phyloP scores from a whole-genome alignment of 345 rosid genomes.

The Corchorus olitorius region DNA sequence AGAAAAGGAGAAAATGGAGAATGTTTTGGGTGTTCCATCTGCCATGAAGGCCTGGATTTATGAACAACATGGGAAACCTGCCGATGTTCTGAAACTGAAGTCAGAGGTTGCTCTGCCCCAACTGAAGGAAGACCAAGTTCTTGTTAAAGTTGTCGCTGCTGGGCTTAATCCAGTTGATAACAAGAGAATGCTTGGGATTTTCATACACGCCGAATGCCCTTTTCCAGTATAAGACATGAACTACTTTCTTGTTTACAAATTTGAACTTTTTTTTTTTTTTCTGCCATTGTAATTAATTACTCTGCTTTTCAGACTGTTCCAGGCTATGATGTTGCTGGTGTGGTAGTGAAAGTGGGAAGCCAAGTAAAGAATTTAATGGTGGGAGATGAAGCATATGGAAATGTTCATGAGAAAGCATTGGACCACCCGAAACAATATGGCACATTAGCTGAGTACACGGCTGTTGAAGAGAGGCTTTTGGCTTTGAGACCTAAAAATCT shows the following conservation, averaged over 20 bases:
- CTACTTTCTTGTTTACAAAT: neutral
- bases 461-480: too few relatives aligned
- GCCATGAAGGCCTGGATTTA: slow-evolving; percentile 88
- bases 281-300: neutral
- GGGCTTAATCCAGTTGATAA: slow-evolving; percentile 86
- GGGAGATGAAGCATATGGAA: slow-evolving; percentile 85
- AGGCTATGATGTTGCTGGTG: slow-evolving; percentile 92
- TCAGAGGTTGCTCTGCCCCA: slow-evolving; percentile 66
- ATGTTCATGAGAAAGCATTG: slow-evolving; percentile 73
- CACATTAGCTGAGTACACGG: too few relatives aligned
- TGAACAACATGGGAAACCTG: slow-evolving; percentile 60
- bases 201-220: slow-evolving; percentile 81
- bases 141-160: slow-evolving; percentile 82
- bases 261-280: too few relatives aligned
- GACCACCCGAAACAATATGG: too few relatives aligned
- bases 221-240: slow-evolving; percentile 58
- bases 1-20: neutral
- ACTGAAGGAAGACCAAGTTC: slow-evolving; percentile 74
- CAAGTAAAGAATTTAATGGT: slow-evolving; percentile 70
- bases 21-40: slow-evolving; percentile 33
- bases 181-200: slow-evolving; percentile 78
- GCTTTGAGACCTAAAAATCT: slow-evolving; percentile 74
- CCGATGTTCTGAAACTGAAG: slow-evolving; percentile 71
- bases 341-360: slow-evolving; percentile 80
- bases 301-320: slow-evolving; percentile 63